A percentile compares a stretch with the other conserved stretches of the same genome.
Evolutionary conservation across 306 rosid genomes (phyloP).

Genomic region (Pachyrhizus erosus): DNA sequence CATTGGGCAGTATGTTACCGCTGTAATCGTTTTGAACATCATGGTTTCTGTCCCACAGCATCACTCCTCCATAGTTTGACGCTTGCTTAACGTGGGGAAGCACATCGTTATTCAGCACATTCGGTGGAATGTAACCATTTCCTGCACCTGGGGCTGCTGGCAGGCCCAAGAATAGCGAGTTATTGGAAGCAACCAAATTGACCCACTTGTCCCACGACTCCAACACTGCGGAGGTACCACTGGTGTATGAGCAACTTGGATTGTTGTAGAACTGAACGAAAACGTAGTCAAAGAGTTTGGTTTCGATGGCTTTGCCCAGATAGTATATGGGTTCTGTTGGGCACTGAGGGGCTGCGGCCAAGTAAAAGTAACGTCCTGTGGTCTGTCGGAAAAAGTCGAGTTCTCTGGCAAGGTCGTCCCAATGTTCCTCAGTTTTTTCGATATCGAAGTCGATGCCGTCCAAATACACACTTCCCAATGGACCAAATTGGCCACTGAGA

Average conservation of each 20-base stretch:
- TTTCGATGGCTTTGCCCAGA: constrained; percentile 33
- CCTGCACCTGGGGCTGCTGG: not conserved
- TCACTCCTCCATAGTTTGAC: constrained; percentile 62
- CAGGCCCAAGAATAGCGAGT: not conserved
- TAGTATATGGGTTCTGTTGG: constrained; percentile 49
- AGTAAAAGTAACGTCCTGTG: not conserved
- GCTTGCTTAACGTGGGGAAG: constrained; percentile 28
- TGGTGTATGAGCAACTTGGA: not conserved
- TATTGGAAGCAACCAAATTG: not conserved
- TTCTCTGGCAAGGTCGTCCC: constrained; percentile 52
- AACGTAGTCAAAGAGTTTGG: not conserved
- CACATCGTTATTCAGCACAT: not conserved
- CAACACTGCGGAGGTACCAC: not conserved
- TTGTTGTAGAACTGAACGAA: constrained; percentile 18
- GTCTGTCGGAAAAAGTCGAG: constrained; percentile 17
- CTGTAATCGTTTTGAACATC: not conserved
- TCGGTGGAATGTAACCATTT: not conserved
- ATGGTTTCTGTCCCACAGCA: constrained; percentile 57
- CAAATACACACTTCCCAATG: constrained; percentile 8
- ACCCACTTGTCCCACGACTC: not conserved
- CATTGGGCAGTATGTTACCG: not conserved
- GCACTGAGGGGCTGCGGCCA: constrained; percentile 65
- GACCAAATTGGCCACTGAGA: not conserved
- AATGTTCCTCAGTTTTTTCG: constrained; percentile 45
- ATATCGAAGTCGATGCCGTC: constrained; percentile 47